A percentile compares a stretch with the other conserved stretches of the same genome.
Evolutionary conservation across 2,329 filamentous ascomycete species (phyloP).

Genomic region (Diaporthe caulivora): DNA sequence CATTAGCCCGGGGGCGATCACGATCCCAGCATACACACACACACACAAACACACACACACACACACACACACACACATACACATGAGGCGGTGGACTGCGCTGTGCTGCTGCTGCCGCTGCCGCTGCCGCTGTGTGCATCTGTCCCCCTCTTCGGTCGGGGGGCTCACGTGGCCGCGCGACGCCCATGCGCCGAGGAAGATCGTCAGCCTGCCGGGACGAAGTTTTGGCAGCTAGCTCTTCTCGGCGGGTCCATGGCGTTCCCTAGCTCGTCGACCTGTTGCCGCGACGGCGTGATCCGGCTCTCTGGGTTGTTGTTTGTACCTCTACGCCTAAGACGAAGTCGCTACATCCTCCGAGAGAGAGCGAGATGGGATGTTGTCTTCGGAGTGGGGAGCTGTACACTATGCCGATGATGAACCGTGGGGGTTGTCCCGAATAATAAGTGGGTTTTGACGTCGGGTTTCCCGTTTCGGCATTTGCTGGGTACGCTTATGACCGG

Average conservation of each 20-base stretch:
- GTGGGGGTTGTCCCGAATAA: constrained; percentile 12
- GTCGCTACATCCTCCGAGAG: not conserved
- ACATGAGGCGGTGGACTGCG: too few species aligned
- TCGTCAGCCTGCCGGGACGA: constrained; percentile 7
- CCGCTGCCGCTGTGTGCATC: too few species aligned
- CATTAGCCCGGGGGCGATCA: constrained; percentile 14
- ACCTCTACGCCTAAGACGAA: not conserved
- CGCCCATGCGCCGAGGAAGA: not conserved
- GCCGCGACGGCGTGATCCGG: not conserved
- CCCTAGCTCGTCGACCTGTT: not conserved
- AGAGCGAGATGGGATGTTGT: not conserved
- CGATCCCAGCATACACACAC: not conserved
- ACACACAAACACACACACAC: too few species aligned
- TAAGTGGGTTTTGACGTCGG: not conserved
- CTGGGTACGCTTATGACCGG: not conserved
- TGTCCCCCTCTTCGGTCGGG: too few species aligned
- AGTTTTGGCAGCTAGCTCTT: not conserved
- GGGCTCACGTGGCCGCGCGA: constrained; percentile 22
- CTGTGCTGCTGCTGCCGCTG: too few species aligned
- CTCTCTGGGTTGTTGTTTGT: not conserved
- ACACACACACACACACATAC: too few species aligned
- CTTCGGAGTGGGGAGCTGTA: not conserved
- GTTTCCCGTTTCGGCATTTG: not conserved
- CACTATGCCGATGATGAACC: not conserved
- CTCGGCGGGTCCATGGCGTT: not conserved